phyloP scores from a whole-genome alignment of 768 basidiomycete genomes.

The Lentinula detonsa region DNA sequence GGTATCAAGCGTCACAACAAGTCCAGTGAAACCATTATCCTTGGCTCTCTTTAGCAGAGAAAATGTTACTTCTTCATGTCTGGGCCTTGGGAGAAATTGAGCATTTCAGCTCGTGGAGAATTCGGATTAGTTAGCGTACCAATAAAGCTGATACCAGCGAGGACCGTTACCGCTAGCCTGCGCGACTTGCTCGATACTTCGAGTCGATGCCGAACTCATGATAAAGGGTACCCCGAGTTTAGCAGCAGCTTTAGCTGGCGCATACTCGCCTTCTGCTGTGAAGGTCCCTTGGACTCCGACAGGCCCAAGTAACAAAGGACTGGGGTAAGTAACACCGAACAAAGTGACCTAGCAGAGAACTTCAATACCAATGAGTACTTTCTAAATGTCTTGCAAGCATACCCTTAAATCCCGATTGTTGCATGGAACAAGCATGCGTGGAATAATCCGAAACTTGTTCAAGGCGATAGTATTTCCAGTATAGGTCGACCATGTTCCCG shows the following conservation, averaged over 20 bases:
- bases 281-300: conserved; percentile 78
- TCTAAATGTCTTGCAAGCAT: conserved; percentile 8
- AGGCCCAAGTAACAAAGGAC: conserved; percentile 64
- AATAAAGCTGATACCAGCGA: conserved; percentile 82
- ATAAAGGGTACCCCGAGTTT: conserved; percentile 62
- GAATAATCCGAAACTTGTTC: conserved; percentile 68
- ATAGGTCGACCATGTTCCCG: conserved; percentile 66
- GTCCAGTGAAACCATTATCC: conserved; percentile 55
- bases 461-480: conserved; percentile 59
- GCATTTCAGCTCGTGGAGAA: neutral
- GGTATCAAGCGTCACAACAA: conserved; percentile 79
- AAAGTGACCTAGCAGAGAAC: conserved; percentile 49
- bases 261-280: conserved; percentile 66
- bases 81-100: conserved; percentile 42
- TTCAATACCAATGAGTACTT: neutral
- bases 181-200: conserved; percentile 76
- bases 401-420: conserved; percentile 58
- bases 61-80: conserved; percentile 48
- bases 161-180: conserved; percentile 60
- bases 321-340: conserved; percentile 57
- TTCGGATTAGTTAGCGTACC: conserved; percentile 28
- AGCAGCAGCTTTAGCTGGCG: conserved; percentile 57
- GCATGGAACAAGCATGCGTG: conserved; percentile 66
- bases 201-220: conserved; percentile 68
- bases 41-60: conserved; percentile 66